phyloP scores from a whole-genome alignment of 78 protist genomes.

The Isochrysis galbana region DNA sequence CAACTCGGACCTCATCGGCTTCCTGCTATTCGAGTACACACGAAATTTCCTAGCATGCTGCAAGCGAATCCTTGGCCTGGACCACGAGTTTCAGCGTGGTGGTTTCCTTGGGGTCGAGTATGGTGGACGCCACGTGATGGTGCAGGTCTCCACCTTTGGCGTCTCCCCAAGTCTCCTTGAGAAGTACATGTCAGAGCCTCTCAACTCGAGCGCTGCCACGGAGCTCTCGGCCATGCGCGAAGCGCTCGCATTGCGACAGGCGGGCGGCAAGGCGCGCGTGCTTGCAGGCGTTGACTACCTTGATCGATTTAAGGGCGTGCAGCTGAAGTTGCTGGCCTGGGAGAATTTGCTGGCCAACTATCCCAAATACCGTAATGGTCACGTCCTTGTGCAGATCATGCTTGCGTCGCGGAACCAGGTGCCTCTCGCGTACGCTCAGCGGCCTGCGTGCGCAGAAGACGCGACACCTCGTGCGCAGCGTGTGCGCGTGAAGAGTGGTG shows the following conservation, averaged over 20 bases:
- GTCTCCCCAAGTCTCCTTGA: not conserved
- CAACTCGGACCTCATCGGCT: conserved; percentile 76
- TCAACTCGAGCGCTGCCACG: too few species aligned
- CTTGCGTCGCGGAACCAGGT: not conserved
- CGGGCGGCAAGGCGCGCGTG: not conserved
- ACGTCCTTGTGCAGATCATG: not conserved
- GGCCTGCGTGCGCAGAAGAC: not conserved
- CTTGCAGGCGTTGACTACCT: not conserved
- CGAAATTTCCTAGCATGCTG: not conserved
- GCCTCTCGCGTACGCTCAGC: not conserved
- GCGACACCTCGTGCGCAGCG: too few species aligned
- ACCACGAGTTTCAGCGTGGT: not conserved
- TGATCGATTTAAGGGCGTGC: not conserved
- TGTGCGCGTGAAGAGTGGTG: too few species aligned
- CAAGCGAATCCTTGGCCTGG: not conserved
- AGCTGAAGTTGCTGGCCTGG: not conserved
- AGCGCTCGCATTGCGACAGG: not conserved
- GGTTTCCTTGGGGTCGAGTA: not conserved
- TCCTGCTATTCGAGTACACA: conserved; percentile 51
- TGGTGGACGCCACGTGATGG: not conserved
- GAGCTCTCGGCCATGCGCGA: not conserved
- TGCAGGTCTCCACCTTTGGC: not conserved
- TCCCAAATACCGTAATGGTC: not conserved
- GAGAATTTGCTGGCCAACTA: not conserved
- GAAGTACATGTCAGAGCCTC: not conserved